Percentiles rank a stretch among this genome's conserved stretches.
Evolutionary conservation across 2,329 filamentous ascomycete genomes (phyloP).

Genomic region (Diaporthe sp.): DNA sequence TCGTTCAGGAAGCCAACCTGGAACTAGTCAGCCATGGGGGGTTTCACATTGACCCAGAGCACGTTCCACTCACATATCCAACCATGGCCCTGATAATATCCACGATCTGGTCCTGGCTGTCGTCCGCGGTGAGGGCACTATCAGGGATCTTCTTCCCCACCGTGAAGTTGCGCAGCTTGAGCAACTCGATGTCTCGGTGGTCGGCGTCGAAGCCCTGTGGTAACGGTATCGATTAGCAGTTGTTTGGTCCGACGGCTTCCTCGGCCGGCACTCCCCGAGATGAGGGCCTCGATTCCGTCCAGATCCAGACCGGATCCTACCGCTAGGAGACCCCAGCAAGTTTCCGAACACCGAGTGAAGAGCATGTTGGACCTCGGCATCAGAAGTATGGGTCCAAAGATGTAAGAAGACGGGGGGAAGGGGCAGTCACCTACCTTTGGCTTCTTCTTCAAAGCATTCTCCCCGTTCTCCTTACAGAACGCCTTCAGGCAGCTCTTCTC

Average conservation of each 20-base stretch:
- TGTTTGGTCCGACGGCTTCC: not conserved
- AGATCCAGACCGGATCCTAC: not conserved
- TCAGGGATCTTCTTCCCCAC: constrained; percentile 78
- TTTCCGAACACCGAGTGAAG: constrained; percentile 7
- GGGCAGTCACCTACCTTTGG: constrained; percentile 75
- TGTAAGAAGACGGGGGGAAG: not conserved
- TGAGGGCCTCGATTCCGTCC: not conserved
- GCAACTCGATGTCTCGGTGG: constrained; percentile 83
- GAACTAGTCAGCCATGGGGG: constrained; percentile 28
- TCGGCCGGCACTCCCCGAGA: constrained; percentile 5
- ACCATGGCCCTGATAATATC: constrained; percentile 77
- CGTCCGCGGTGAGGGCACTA: constrained; percentile 71
- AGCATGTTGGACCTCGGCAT: not conserved
- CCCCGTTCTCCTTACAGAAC: constrained; percentile 78
- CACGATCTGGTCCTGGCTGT: constrained; percentile 75
- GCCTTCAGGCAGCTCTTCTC: constrained; percentile 73
- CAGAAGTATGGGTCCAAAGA: not conserved
- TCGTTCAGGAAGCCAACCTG: constrained; percentile 80
- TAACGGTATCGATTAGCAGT: not conserved
- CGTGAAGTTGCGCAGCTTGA: constrained; percentile 86
- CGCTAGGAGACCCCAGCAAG: not conserved
- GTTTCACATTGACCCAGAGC: constrained; percentile 41
- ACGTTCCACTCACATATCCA: constrained; percentile 78
- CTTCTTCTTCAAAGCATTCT: constrained; percentile 84
- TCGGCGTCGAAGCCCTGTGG: constrained; percentile 79